Evolutionary conservation across 352 stramenopile species (phyloP).

Genomic region (Peronospora destructor): DNA sequence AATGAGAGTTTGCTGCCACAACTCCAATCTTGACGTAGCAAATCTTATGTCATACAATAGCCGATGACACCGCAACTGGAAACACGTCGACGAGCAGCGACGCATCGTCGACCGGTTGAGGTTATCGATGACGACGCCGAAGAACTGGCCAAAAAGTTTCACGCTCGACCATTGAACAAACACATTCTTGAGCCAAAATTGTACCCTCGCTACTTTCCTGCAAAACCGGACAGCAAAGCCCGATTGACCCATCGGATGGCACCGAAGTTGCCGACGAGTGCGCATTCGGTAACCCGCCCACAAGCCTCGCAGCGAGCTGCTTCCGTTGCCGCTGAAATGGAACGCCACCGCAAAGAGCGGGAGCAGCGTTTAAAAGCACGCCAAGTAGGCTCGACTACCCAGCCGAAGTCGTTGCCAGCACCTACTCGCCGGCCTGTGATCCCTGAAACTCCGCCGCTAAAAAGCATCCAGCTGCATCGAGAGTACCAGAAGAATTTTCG

Average conservation of each 20-base stretch:
- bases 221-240: constrained; percentile 25
- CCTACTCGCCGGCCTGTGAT: constrained; percentile 37
- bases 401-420: constrained; percentile 11
- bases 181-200: constrained; percentile 43
- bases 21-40: background rate
- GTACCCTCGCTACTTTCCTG: constrained; percentile 23
- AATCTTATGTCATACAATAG: constrained; percentile 17
- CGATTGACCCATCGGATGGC: constrained; percentile 38
- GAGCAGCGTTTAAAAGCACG: constrained; percentile 34
- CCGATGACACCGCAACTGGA: constrained; percentile 61
- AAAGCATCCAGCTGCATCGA: constrained; percentile 61
- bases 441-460: constrained; percentile 63
- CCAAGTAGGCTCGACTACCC: constrained; percentile 7
- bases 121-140: constrained; percentile 63
- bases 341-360: constrained; percentile 38
- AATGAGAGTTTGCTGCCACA: background rate
- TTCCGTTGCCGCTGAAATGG: constrained; percentile 28
- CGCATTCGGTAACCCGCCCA: constrained; percentile 27
- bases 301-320: constrained; percentile 30
- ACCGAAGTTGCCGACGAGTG: constrained; percentile 41
- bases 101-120: constrained; percentile 49
- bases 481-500: constrained; percentile 69
- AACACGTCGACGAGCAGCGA: constrained; percentile 48
- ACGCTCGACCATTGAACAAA: constrained; percentile 54
- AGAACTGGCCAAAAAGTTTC: constrained; percentile 74